A percentile compares a stretch with the other conserved stretches of the same genome.
phyloP scores from a whole-genome alignment of 495 filamentous ascomycete species.

The Amphirosellinia nigrospora region DNA sequence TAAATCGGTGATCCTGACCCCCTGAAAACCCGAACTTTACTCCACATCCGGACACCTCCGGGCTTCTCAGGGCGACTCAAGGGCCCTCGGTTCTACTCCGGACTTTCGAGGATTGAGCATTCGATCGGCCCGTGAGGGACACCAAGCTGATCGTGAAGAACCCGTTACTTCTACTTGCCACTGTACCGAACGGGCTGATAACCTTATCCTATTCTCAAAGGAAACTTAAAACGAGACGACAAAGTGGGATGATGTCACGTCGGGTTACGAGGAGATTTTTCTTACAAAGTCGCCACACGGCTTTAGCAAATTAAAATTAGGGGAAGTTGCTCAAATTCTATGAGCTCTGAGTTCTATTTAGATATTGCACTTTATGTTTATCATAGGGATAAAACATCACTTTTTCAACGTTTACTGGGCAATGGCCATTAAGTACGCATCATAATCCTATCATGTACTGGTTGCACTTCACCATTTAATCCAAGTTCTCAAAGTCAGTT shows the following conservation, averaged over 20 bases:
- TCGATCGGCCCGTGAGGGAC: not conserved
- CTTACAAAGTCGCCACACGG: not conserved
- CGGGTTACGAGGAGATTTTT: not conserved
- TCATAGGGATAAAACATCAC: not conserved
- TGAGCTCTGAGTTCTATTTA: not conserved
- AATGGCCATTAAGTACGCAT: not conserved
- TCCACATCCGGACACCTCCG: not conserved
- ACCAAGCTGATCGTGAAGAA: not conserved
- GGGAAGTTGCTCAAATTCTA: not conserved
- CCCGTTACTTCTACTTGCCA: not conserved
- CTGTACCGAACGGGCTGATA: too few species aligned
- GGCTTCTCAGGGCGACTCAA: not conserved
- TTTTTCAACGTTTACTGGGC: not conserved
- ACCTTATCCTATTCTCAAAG: too few species aligned
- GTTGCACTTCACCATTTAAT: not conserved
- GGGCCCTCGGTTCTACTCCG: not conserved
- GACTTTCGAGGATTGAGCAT: not conserved
- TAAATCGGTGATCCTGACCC: not conserved
- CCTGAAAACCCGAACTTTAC: conserved; percentile 3
- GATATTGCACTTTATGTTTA: not conserved
- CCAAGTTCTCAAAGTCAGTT: not conserved
- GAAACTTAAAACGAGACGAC: too few species aligned
- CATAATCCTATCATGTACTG: not conserved
- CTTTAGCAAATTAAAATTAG: not conserved
- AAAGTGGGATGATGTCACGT: not conserved